Conservation (phyloP, 352 stramenopile genomes). For the Globisporangium barbulae region DNA sequence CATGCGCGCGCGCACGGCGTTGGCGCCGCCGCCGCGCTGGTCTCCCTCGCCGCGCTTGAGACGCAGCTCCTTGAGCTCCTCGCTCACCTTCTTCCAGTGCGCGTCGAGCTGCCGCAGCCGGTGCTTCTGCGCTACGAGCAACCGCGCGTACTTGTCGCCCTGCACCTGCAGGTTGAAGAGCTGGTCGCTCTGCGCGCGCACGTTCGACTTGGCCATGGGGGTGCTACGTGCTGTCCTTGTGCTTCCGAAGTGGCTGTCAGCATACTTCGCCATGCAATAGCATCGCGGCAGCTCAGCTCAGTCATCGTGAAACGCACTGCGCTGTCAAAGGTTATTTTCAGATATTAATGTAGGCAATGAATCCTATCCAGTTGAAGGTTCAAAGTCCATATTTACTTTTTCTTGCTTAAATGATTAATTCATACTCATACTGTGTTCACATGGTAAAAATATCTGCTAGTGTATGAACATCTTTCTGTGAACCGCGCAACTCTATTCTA, state of each 20-base stretch:
- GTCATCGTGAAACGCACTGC: too few relatives aligned
- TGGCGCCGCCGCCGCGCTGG: constrained; percentile 62
- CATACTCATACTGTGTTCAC: too few relatives aligned
- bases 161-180: constrained; percentile 83
- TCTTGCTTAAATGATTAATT: too few relatives aligned
- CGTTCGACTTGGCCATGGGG: constrained; percentile 63
- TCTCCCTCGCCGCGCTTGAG: constrained; percentile 67
- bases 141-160: constrained; percentile 71
- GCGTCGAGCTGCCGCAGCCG: constrained; percentile 62
- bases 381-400: too few relatives aligned
- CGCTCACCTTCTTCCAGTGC: constrained; percentile 62
- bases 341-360: too few relatives aligned
- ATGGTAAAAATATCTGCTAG: too few relatives aligned
- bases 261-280: not conserved
- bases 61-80: constrained; percentile 67
- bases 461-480: too few relatives aligned
- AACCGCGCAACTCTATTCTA: too few relatives aligned
- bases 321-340: too few relatives aligned
- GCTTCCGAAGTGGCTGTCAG: not conserved
- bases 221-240: too few relatives aligned
- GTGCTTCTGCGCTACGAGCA: constrained; percentile 71
- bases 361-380: too few relatives aligned
- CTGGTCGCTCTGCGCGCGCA: constrained; percentile 66
- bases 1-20: constrained; percentile 66
- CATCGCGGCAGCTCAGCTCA: too few relatives aligned